A percentile compares a stretch with the other conserved stretches of the same genome.
Conservation (phyloP, 371 early-diverging fungal genomes). For the Syncephalis plumigaleata region DNA sequence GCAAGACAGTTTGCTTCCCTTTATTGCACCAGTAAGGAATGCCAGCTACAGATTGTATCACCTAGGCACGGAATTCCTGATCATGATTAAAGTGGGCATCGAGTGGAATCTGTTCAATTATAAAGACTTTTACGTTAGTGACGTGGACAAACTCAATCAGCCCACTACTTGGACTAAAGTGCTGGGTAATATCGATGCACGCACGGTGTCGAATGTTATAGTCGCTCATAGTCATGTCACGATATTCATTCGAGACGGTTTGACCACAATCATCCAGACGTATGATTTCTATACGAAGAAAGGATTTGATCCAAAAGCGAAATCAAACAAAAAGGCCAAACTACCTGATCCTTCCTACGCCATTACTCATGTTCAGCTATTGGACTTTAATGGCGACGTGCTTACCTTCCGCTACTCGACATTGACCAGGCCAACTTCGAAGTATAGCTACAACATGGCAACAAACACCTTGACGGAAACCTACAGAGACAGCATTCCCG, state of each 20-base stretch:
- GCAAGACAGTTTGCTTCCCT: no score
- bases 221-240: no score
- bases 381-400: constrained; percentile 13
- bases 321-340: constrained; percentile 30
- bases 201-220: no score
- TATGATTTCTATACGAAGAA: constrained; percentile 21
- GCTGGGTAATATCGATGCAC: no score
- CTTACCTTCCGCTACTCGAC: constrained; percentile 29
- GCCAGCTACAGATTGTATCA: no score
- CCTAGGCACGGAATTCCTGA: no score
- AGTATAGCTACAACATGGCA: constrained; percentile 32
- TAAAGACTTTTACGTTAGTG: no score
- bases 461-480: constrained; percentile 17
- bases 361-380: constrained; percentile 24
- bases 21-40: no score
- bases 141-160: no score
- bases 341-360: constrained; percentile 35
- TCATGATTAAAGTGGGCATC: no score
- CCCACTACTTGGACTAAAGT: no score
- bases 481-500: constrained; percentile 20
- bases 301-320: constrained; percentile 11
- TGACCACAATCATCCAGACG: constrained; percentile 34
- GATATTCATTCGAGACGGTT: constrained; percentile 33
- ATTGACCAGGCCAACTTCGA: constrained; percentile 29
- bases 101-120: no score